Conservation (phyloP, 2,329 filamentous ascomycete genomes). For the Penicillium janthinellum region DNA sequence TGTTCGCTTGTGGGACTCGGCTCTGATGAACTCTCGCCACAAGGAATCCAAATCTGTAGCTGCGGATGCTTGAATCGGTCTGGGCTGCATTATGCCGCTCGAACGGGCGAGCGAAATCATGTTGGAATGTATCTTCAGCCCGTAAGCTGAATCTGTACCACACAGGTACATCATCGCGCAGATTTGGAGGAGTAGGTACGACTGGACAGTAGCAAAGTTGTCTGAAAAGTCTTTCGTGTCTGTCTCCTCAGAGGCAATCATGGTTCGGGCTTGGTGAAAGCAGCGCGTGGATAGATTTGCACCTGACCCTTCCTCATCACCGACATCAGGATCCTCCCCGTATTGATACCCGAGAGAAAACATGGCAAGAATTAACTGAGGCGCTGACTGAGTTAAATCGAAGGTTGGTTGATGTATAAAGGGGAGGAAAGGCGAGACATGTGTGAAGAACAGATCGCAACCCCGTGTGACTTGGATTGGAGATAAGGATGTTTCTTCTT, state of each 20-base stretch:
- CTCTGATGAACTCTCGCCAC: constrained; percentile 42
- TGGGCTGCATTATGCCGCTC: constrained; percentile 40
- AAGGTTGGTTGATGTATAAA: constrained; percentile 45
- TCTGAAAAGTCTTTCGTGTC: constrained; percentile 15
- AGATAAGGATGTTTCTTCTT: constrained; percentile 37
- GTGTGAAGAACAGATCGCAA: constrained; percentile 39
- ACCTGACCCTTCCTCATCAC: constrained; percentile 29
- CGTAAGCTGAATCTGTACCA: constrained; percentile 38
- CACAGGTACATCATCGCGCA: constrained; percentile 50
- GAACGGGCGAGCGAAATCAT: constrained; percentile 45
- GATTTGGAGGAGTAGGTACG: constrained; percentile 45
- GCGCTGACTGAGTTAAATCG: constrained; percentile 26
- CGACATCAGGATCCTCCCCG: constrained; percentile 40
- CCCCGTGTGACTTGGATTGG: constrained; percentile 34
- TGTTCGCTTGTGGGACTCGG: constrained; percentile 48
- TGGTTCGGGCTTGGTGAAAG: constrained; percentile 35
- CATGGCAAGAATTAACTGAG: constrained; percentile 38
- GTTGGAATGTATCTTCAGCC: constrained; percentile 43
- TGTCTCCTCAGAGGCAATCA: constrained; percentile 27
- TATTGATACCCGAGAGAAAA: constrained; percentile 45
- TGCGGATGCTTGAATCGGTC: constrained; percentile 13
- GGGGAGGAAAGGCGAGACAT: constrained; percentile 42
- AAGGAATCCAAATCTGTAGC: constrained; percentile 41
- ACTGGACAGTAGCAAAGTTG: constrained; percentile 38
- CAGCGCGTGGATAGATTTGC: constrained; percentile 35